Percentiles rank a stretch among this genome's conserved stretches.
phyloP scores from a whole-genome alignment of 2,329 filamentous ascomycete genomes.

The Didymosphaeria variabile region DNA sequence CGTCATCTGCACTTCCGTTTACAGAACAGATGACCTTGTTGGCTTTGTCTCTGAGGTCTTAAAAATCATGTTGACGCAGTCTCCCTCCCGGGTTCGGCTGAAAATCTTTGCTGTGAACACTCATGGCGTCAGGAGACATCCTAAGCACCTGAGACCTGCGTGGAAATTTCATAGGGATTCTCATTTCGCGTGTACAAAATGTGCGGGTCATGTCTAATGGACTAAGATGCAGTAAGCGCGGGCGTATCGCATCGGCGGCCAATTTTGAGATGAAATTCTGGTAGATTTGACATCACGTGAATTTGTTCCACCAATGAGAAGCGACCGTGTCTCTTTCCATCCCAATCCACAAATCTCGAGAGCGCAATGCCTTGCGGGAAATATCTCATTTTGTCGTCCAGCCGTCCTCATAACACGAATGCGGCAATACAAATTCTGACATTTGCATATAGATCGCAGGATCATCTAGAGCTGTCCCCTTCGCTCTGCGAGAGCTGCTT shows the following conservation, averaged over 20 bases:
- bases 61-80: not conserved
- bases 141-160: not conserved
- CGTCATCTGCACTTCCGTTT: not conserved
- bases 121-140: not conserved
- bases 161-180: not conserved
- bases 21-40: not conserved
- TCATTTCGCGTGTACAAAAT: not conserved
- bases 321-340: no score
- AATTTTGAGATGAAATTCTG: not conserved
- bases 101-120: not conserved
- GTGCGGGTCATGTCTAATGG: not conserved
- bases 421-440: no score
- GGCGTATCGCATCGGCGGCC: conserved; percentile 2
- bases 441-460: no score
- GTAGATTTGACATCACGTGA: conserved; percentile 1
- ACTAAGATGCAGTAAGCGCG: conserved; percentile 8
- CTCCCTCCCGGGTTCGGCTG: not conserved
- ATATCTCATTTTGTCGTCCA: no score
- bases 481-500: no score
- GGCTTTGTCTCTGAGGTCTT: not conserved
- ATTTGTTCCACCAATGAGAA: conserved; percentile 10
- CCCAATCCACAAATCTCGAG: no score
- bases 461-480: no score
- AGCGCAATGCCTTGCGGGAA: no score
- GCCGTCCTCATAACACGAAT: no score